A percentile compares a stretch with the other conserved stretches of the same genome.
Conservation (phyloP, 2,329 filamentous ascomycete species). For the Aspergillus tubingensis region DNA sequence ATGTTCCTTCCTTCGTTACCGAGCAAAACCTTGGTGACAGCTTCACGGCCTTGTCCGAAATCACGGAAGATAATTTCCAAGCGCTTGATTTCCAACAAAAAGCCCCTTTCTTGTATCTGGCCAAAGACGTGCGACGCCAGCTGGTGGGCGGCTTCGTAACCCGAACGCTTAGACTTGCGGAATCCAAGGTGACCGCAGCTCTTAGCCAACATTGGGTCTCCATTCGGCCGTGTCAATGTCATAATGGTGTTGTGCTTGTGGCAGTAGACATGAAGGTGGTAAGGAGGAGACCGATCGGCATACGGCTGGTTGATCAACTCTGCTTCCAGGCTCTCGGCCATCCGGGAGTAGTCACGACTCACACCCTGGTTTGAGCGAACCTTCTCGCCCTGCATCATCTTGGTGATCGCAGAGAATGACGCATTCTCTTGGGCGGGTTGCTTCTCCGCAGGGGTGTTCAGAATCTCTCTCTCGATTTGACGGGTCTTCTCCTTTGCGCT, state of each 20-base stretch:
- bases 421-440: conserved; percentile 22
- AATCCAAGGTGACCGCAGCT: conserved; percentile 91
- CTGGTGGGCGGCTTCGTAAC: conserved; percentile 92
- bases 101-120: conserved; percentile 78
- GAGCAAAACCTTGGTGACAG: conserved; percentile 83
- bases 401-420: conserved; percentile 32
- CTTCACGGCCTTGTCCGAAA: conserved; percentile 84
- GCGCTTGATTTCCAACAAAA: conserved; percentile 71
- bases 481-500: conserved; percentile 21
- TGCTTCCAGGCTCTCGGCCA: conserved; percentile 37
- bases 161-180: conserved; percentile 73
- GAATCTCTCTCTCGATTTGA: conserved; percentile 32
- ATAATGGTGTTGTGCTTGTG: conserved; percentile 96
- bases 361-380: conserved; percentile 18
- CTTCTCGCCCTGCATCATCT: conserved; percentile 34
- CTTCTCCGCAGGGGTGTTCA: conserved; percentile 24
- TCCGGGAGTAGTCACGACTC: conserved; percentile 32
- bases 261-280: conserved; percentile 83
- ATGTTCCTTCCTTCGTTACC: conserved; percentile 79
- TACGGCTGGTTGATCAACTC: conserved; percentile 40
- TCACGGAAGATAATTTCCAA: conserved; percentile 82
- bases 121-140: conserved; percentile 80
- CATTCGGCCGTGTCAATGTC: conserved; percentile 80
- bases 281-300: conserved; percentile 53
- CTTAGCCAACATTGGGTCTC: conserved; percentile 75